Evolutionary conservation across 163 green algal species (phyloP).

Genomic region (Volvox carteri): DNA sequence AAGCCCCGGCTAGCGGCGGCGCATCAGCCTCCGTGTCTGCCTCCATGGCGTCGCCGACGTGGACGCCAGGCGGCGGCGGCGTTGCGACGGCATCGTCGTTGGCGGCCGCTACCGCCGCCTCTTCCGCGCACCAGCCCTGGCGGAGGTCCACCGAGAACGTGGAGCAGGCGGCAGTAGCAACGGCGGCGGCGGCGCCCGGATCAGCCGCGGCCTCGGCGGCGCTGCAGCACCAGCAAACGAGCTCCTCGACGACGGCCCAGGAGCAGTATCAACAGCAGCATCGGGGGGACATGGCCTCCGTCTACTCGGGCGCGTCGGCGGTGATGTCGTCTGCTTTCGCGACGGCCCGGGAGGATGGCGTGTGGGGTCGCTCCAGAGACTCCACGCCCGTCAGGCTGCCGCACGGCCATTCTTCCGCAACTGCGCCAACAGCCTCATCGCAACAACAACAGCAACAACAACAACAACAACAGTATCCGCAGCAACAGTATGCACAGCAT

Average conservation of each 20-base stretch:
- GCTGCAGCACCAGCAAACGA: background rate
- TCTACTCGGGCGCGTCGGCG: background rate
- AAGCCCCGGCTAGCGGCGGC: background rate
- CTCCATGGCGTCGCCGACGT: background rate
- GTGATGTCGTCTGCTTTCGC: background rate
- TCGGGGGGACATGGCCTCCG: background rate
- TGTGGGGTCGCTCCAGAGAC: constrained; percentile 38
- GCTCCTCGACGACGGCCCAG: background rate
- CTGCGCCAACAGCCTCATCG: background rate
- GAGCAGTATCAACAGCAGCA: constrained; percentile 15
- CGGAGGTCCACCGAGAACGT: background rate
- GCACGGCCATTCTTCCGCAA: background rate
- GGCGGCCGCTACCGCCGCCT: constrained; percentile 3
- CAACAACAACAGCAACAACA: constrained; percentile 21
- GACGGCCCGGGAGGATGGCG: background rate
- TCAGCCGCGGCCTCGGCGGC: too few relatives aligned
- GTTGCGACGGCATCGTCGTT: background rate
- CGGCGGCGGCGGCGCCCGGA: background rate
- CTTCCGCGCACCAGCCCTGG: background rate
- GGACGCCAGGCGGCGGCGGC: background rate
- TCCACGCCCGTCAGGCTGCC: background rate
- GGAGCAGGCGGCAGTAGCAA: background rate
- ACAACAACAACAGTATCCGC: background rate
- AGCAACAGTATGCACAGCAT: background rate
- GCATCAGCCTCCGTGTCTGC: background rate